These are phyloP conservation scores for Mucor saturninus DNA, from an alignment of 371 early-diverging fungal genomes.

Conservation along the genomic window DNA sequence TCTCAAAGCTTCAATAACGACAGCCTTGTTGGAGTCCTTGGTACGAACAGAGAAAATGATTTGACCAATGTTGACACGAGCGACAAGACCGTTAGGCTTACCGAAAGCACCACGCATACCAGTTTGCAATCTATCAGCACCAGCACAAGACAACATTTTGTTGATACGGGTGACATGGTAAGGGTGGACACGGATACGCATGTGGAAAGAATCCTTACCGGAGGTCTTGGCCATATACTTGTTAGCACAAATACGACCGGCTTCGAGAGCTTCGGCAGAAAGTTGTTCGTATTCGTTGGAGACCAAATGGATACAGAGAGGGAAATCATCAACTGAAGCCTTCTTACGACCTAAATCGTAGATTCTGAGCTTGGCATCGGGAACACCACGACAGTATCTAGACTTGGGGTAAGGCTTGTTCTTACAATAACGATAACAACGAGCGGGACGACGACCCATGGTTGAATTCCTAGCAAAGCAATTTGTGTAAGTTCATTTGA, in stretches of 20 bases:
- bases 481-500: neutral
- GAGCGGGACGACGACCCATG: constrained; percentile 98
- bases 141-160: constrained; percentile 99
- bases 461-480: constrained; percentile 1
- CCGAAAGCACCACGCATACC: constrained; percentile 99
- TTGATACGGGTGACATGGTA: constrained; percentile 99
- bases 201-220: constrained; percentile 99
- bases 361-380: constrained; percentile 98
- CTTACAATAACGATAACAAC: constrained; percentile 99
- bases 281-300: constrained; percentile 99
- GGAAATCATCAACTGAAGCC: constrained; percentile 99
- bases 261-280: constrained; percentile 99
- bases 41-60: constrained; percentile 98
- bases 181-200: constrained; percentile 99
- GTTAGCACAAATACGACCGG: constrained; percentile 99
- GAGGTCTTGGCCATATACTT: constrained; percentile 99
- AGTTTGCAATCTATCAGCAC: constrained; percentile 99
- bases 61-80: constrained; percentile 99
- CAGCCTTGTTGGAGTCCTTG: constrained; percentile 95
- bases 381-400: constrained; percentile 99
- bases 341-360: constrained; percentile 99
- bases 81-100: constrained; percentile 99
- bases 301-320: constrained; percentile 95
- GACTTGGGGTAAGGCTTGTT: constrained; percentile 99
- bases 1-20: constrained; percentile 98